Conservation (phyloP, 257 asterid species). For the Forsythia viridissima region DNA sequence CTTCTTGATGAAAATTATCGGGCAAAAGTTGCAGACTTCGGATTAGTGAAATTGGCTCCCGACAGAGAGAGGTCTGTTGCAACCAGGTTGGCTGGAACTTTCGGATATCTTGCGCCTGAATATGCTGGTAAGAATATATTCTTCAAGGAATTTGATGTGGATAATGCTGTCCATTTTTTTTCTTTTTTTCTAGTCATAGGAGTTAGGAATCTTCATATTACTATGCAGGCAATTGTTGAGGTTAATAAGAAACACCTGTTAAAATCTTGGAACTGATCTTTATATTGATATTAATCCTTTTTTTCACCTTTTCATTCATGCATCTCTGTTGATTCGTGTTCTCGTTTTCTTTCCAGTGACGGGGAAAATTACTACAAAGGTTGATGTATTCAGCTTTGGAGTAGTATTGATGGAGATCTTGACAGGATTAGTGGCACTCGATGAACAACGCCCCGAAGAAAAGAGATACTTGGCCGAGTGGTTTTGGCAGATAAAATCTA, state of each 20-base stretch:
- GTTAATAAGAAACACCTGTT: no score
- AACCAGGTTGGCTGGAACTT: conserved; percentile 37
- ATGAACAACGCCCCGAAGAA: conserved; percentile 11
- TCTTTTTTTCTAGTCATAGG: no score
- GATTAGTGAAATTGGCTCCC: conserved; percentile 36
- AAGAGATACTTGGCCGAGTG: conserved; percentile 12
- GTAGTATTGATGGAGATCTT: conserved; percentile 23
- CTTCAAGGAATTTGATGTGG: not conserved
- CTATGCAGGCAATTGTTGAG: no score
- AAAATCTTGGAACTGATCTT: not conserved
- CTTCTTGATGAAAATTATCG: conserved; percentile 33
- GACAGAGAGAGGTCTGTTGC: conserved; percentile 31
- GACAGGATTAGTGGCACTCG: conserved; percentile 20
- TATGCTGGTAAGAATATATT: conserved; percentile 30
- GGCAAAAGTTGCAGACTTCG: conserved; percentile 40
- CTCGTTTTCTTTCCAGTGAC: conserved; percentile 13
- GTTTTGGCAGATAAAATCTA: conserved; percentile 16
- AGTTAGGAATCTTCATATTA: no score
- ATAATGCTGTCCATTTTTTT: no score
- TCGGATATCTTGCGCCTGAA: conserved; percentile 42
- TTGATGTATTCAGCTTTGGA: conserved; percentile 25
- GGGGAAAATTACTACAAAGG: conserved; percentile 20
- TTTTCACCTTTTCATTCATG: not conserved
- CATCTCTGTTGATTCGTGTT: not conserved
- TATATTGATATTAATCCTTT: no score